Base-by-base conservation (phyloP, 768 basidiomycete genomes). In the Boletus edulis region DNA sequence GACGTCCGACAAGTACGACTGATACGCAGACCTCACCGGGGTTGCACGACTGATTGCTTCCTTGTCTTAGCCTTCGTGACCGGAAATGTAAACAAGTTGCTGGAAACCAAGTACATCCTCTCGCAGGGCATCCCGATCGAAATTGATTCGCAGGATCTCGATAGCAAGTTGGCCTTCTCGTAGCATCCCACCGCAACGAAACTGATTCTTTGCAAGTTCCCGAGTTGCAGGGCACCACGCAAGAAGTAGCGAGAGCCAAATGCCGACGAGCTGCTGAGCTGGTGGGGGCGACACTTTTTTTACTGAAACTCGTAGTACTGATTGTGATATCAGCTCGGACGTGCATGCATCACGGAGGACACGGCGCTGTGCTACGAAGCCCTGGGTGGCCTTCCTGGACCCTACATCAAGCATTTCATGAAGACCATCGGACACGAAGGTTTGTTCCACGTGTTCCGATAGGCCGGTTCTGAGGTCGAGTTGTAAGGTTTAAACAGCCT, bases 321-420 rank as follows among this genome's bases (percentile, higher is more conserved):
- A 63, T 40, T n/a, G 39, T 22, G 10, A 27, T 35, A 13, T 9
- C 4, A 78, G 73, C 62, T 85, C 11, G 76, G 78, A 32, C 77
- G 78, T 0, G 77, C 85, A 9, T 83, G 82, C 59, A 84, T 85
- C 62, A 94, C 91, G 0, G 93, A 99, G 74, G 97, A 99, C 68
- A 99, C 97, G 0, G 94, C 97, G 0, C 81, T 99, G 7, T 91
- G 88, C 61, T 98, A 92, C 65, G 83, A 85, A 56, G 94, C 97
- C 0, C 76, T 98, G 17, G 82, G 86, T 18, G 96, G 94, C 0
- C 81, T 99, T 4, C 97, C 97, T 2, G 97, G 97, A 0, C 96
- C 96, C 0, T 99, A 96, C 73, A 95, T 99, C 78, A 99, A 99
- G 65, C 78, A 91, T 59, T 99, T 99, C 71, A 74, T 98, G 71